These are phyloP conservation scores for Aspergillus caelatus DNA, from an alignment of 2,329 filamentous ascomycete genomes.

Conservation along the genomic window DNA sequence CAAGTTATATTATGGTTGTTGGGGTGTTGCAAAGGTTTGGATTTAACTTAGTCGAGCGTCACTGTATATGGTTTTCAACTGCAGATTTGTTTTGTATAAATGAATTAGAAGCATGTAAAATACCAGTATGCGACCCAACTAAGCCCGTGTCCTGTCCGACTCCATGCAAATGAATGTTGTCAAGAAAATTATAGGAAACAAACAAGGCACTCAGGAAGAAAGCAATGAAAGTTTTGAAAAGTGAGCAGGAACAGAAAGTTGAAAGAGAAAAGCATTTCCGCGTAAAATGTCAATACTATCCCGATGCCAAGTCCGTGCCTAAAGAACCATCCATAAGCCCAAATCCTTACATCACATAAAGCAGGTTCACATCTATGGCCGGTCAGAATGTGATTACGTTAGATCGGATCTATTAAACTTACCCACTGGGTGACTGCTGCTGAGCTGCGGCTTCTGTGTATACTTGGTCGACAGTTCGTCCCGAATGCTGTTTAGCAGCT, in stretches of 20 bases:
- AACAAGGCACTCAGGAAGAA: neutral
- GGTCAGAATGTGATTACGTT: conserved; percentile 19
- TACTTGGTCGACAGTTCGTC: conserved; percentile 87
- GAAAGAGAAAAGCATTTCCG: neutral
- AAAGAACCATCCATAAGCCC: conserved; percentile 9
- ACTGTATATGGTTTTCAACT: neutral
- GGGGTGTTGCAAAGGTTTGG: neutral
- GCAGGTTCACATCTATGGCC: conserved; percentile 62
- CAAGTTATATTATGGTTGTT: neutral
- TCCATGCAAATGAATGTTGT: conserved; percentile 3
- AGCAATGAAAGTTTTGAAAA: neutral
- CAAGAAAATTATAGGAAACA: conserved; percentile 2
- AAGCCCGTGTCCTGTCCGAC: conserved; percentile 4
- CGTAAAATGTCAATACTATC: neutral
- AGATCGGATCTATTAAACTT: conserved; percentile 43
- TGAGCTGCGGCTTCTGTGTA: conserved; percentile 91
- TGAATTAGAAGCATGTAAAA: conserved; percentile 2
- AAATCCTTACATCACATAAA: conserved; percentile 65
- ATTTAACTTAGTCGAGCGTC: neutral
- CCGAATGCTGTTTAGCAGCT: conserved; percentile 92
- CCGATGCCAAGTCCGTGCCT: neutral
- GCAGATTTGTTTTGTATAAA: neutral
- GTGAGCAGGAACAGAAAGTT: neutral
- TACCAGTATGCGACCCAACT: neutral
- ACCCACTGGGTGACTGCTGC: conserved; percentile 95